These are phyloP conservation scores for Cornus controversa DNA, from an alignment of 148 eudicot species.

Conservation along the genomic window DNA sequence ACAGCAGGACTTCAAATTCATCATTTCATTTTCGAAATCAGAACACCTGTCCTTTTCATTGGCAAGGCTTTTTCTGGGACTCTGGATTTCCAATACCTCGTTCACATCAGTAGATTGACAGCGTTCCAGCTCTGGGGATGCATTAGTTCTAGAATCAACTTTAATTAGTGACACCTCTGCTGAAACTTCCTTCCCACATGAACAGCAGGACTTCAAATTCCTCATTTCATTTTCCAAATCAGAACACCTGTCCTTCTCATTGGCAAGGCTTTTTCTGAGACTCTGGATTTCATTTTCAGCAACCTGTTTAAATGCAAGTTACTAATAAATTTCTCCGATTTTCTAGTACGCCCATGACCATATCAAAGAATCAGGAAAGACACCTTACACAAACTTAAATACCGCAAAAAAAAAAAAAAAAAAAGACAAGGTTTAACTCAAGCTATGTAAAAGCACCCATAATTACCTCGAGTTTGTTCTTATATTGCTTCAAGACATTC, in stretches of 20 bases:
- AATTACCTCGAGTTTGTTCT: conserved; percentile 65
- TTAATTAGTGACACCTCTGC: conserved; percentile 1
- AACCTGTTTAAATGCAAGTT: conserved; percentile 37
- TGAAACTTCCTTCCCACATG: conserved; percentile 24
- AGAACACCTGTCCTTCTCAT: conserved; percentile 30
- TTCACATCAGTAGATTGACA: conserved; percentile 18
- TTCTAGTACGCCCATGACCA: conserved; percentile 13
- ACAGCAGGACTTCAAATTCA: conserved; percentile 35
- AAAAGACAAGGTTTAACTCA: not conserved
- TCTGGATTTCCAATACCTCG: conserved; percentile 53
- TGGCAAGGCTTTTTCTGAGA: conserved; percentile 34
- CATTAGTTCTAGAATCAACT: conserved; percentile 19
- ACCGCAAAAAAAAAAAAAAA: not conserved
- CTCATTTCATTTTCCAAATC: conserved; percentile 48
- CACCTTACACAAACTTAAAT: not conserved
- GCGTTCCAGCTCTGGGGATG: conserved; percentile 13
- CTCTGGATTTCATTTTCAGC: conserved; percentile 51
- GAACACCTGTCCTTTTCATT: conserved; percentile 30
- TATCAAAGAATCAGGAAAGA: not conserved
- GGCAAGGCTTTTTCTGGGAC: conserved; percentile 33
- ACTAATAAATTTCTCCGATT: not conserved
- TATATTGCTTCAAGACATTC: conserved; percentile 69
- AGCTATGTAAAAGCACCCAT: conserved; percentile 2
- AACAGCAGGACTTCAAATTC: conserved; percentile 36
- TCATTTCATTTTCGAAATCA: conserved; percentile 47